Percentiles rank a stretch among this genome's conserved stretches.
Conservation (phyloP, 139 green algal species). For the Dunaliella primolecta region DNA sequence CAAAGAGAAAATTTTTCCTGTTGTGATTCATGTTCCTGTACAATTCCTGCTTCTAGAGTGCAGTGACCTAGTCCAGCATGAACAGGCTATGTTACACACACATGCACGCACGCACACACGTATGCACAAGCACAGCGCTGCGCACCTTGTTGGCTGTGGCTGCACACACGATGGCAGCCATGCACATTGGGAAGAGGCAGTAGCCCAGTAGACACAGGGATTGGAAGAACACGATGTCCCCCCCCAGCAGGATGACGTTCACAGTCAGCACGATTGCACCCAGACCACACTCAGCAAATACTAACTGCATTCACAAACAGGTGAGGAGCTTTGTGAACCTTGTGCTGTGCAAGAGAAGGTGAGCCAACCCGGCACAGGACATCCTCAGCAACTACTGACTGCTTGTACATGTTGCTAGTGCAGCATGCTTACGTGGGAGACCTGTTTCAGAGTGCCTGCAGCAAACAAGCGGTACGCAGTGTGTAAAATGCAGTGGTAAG, state of each 20-base stretch:
- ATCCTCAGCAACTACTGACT: too few relatives aligned
- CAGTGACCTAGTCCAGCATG: too few relatives aligned
- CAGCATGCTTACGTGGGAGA: background rate
- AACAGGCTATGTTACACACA: too few relatives aligned
- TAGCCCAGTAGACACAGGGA: constrained; percentile 95
- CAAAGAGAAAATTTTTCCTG: too few relatives aligned
- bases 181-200: constrained; percentile 93
- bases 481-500: too few relatives aligned
- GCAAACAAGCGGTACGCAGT: too few relatives aligned
- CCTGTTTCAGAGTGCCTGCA: too few relatives aligned
- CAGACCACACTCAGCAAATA: constrained; percentile 83
- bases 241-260: constrained; percentile 94
- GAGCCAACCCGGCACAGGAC: too few relatives aligned
- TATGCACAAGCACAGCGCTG: background rate
- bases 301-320: constrained; percentile 77
- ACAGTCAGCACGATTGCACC: constrained; percentile 91
- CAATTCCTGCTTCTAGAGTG: too few relatives aligned
- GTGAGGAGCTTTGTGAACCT: too few relatives aligned
- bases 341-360: background rate
- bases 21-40: too few relatives aligned
- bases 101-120: constrained; percentile 6
- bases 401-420: background rate
- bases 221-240: constrained; percentile 89
- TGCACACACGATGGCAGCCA: constrained; percentile 75
- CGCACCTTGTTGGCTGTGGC: constrained; percentile 11